Base-by-base conservation (phyloP, 257 asterid genomes). In the Lavandula angustifolia region DNA sequence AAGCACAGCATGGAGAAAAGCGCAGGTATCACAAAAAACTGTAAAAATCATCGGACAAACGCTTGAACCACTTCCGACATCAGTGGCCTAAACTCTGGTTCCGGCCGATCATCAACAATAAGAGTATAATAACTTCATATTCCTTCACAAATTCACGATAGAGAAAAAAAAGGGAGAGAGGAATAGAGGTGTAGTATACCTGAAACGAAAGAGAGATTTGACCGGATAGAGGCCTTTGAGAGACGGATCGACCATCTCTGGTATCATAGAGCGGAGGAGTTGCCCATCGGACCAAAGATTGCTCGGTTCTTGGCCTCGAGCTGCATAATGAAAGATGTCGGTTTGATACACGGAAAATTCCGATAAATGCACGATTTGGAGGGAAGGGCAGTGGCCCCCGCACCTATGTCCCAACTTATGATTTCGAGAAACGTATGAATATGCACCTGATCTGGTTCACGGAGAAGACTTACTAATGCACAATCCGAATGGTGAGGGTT, bases 81-180 rank as follows among this genome's bases (percentile, higher is more conserved):
- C 4, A 96, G 97, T n/a, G 97, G 99, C 77, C 99, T 79, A 74
- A 92, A 92, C 85, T 92, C 99, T 1, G 99, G 96, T 85, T 92
- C 97, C 43, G 92, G 84, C 97, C 89, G 91, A 53, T 69, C 80
- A 50, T 60, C 52, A 22, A n/a, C n/a, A 22, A 22, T 2, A 22
- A 22, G 27, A 0, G 2, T 22, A 22, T 22, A 22, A 22, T 22
- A 22, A 22, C 1, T 22, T 22, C 27, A 22, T 2, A 22, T 0
- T 22, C 27, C 27, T 22, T 22, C 27, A 22, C 27, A 22, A n/a
- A n/a, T n/a, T n/a, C n/a, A n/a, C n/a, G n/a, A 22, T 22, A 22
- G 27, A 22, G 27, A 22, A 2, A 22, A 0, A 22, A 22, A 22
- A 22, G 27, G 27, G 2, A 22, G 27, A 22, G 27, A 22, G n/a